Conservation (phyloP, 345 rosid genomes). For the Geranium brycei region DNA sequence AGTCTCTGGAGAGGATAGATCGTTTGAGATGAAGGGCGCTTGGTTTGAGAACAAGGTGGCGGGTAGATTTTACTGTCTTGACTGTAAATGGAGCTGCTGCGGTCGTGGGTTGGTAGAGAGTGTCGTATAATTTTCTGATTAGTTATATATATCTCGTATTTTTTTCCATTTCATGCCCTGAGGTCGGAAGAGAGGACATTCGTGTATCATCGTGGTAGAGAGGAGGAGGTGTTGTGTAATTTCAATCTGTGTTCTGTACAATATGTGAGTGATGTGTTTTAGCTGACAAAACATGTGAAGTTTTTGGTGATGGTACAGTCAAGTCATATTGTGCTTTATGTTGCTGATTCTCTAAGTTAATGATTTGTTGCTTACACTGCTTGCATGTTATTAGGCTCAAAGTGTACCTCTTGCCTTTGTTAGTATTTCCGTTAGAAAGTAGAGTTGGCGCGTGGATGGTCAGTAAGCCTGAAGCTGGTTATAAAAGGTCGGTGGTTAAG, state of each 20-base stretch:
- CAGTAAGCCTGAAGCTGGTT: too few species aligned
- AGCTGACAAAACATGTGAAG: slow-evolving; percentile 12
- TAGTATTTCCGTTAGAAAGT: too few species aligned
- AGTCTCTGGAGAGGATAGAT: slow-evolving; percentile 9
- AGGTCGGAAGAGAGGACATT: slow-evolving; percentile 10
- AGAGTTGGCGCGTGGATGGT: too few species aligned
- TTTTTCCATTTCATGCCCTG: slow-evolving; percentile 5
- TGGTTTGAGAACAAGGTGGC: slow-evolving; percentile 23
- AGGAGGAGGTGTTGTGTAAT: slow-evolving; percentile 11
- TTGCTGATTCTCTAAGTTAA: too few species aligned
- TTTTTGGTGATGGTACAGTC: slow-evolving; percentile 5
- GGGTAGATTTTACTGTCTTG: slow-evolving; percentile 11
- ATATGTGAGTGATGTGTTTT: slow-evolving; percentile 22
- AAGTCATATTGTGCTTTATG: background rate
- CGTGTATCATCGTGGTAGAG: slow-evolving; percentile 33
- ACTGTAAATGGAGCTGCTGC: slow-evolving; percentile 6
- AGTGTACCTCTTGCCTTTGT: too few species aligned
- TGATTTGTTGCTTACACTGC: too few species aligned
- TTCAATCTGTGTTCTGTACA: slow-evolving; percentile 18
- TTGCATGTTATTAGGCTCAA: too few species aligned
- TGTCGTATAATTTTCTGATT: slow-evolving; percentile 27
- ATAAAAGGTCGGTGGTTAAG: too few species aligned
- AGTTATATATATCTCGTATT: slow-evolving; percentile 18
- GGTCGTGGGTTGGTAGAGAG: slow-evolving; percentile 23
- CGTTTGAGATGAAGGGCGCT: slow-evolving; percentile 14